phyloP scores from a whole-genome alignment of 208 protist genomes.

The Acanthamoeba divionensis region DNA sequence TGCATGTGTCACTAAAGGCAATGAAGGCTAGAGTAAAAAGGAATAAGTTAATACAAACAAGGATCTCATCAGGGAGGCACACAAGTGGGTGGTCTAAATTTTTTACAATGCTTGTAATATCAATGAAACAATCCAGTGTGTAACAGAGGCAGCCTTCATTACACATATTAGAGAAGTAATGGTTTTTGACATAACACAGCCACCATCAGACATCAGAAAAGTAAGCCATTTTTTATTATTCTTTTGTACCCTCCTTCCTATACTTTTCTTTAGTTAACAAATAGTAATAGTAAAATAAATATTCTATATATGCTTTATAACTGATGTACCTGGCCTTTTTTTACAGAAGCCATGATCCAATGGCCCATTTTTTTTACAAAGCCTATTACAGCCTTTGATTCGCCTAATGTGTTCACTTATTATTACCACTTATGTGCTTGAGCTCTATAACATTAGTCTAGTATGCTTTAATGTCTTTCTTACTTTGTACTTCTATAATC shows the following conservation, averaged over 20 bases:
- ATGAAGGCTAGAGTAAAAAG: background rate
- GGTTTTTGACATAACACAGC: background rate
- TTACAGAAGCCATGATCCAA: too few relatives aligned
- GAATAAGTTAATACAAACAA: background rate
- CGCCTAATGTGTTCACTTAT: too few relatives aligned
- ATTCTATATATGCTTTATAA: background rate
- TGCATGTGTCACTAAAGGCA: background rate
- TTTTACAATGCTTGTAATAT: background rate
- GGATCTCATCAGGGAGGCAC: background rate
- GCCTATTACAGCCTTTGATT: too few relatives aligned
- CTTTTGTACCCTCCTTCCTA: background rate
- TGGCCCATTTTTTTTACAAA: too few relatives aligned
- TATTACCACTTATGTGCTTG: too few relatives aligned
- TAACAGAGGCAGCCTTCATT: background rate
- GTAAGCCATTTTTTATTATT: background rate
- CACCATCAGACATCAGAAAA: background rate
- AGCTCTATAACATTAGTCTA: too few relatives aligned
- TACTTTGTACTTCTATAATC: too few relatives aligned
- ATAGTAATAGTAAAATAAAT: background rate
- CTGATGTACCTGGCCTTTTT: too few relatives aligned
- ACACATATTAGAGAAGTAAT: background rate
- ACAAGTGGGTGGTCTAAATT: background rate
- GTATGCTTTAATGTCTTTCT: too few relatives aligned
- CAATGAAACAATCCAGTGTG: background rate
- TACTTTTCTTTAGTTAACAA: background rate